Evolutionary conservation across 1,284 basidiomycete genomes (phyloP).

Genomic region (Porogramme epimiltina): DNA sequence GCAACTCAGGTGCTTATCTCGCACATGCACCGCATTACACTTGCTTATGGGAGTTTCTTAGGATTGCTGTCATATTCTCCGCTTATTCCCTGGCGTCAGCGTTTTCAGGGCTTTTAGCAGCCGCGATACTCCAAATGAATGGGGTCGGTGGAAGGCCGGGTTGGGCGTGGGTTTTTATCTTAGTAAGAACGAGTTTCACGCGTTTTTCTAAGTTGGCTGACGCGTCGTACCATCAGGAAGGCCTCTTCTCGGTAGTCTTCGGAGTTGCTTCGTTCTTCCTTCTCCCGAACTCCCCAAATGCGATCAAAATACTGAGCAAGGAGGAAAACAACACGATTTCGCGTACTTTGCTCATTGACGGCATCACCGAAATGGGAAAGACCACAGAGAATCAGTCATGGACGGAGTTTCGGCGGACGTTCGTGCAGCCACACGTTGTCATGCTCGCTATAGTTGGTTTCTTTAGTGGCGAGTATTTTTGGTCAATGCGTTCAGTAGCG

Average conservation of each 20-base stretch:
- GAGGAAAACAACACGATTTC: neutral
- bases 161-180: conserved; percentile 74
- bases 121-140: conserved; percentile 69
- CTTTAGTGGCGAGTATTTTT: conserved; percentile 23
- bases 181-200: conserved; percentile 47
- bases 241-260: conserved; percentile 40
- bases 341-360: neutral
- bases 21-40: too few species aligned
- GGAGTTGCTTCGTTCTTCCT: conserved; percentile 38
- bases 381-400: too few species aligned
- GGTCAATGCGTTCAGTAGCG: neutral
- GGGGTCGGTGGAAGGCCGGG: conserved; percentile 62
- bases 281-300: conserved; percentile 39
- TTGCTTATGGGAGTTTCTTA: conserved; percentile 50
- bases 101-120: conserved; percentile 66
- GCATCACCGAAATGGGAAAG: neutral
- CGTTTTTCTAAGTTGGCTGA: too few species aligned
- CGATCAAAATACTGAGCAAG: neutral
- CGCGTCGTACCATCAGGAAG: conserved; percentile 40
- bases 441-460: conserved; percentile 24
- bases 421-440: conserved; percentile 27
- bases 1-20: conserved; percentile 45
- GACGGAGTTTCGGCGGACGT: conserved; percentile 22
- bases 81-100: conserved; percentile 70
- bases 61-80: conserved; percentile 64